Evolutionary conservation across 1,139 yeast genomes (phyloP).

Genomic region (Geotrichum carabidarum): DNA sequence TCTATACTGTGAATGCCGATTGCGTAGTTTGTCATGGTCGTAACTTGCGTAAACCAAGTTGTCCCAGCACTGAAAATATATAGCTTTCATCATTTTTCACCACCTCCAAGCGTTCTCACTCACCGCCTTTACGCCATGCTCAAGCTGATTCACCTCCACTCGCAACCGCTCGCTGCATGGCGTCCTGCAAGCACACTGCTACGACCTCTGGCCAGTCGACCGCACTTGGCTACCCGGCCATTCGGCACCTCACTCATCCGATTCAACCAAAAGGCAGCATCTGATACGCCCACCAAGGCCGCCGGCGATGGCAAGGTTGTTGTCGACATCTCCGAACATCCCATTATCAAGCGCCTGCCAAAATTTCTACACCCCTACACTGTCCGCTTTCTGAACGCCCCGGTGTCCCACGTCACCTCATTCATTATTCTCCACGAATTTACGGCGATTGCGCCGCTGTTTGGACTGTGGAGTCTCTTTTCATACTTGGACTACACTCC

Average conservation of each 20-base stretch:
- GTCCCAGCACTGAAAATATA: too few species aligned
- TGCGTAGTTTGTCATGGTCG: not conserved
- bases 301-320: conserved; percentile 9
- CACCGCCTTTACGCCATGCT: not conserved
- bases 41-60: not conserved
- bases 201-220: not conserved
- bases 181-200: not conserved
- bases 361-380: conserved; percentile 49
- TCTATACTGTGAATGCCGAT: not conserved
- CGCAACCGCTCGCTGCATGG: not conserved
- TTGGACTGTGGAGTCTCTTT: conserved; percentile 69
- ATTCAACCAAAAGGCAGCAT: not conserved
- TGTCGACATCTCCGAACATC: conserved; percentile 18
- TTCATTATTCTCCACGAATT: conserved; percentile 79
- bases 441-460: conserved; percentile 74
- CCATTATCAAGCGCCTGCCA: conserved; percentile 37
- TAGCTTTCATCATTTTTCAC: too few species aligned
- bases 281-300: conserved; percentile 1
- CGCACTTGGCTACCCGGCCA: not conserved
- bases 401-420: conserved; percentile 65
- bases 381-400: conserved; percentile 50
- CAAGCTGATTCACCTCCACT: not conserved
- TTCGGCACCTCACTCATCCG: not conserved
- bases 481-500: conserved; percentile 50
- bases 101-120: too few species aligned